These are phyloP conservation scores for Arachis monticola DNA, from an alignment of 331 rosid genomes.

Conservation along the genomic window DNA sequence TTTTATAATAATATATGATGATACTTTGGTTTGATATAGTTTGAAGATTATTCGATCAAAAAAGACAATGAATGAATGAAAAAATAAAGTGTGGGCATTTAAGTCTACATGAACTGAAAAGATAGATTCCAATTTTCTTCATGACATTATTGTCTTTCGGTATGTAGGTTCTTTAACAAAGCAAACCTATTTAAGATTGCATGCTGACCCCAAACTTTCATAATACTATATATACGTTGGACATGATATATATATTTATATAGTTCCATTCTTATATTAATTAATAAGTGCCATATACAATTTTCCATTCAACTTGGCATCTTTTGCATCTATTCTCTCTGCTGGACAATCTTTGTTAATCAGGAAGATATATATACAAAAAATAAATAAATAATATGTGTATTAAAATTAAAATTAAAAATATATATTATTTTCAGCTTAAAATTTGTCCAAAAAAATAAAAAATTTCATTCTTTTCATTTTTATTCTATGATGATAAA, in stretches of 20 bases:
- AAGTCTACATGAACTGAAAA: constrained; percentile 48
- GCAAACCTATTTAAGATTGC: constrained; percentile 54
- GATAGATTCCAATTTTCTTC: constrained; percentile 65
- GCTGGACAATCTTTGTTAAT: background rate
- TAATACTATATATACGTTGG: constrained; percentile 24
- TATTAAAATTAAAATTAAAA: too few relatives aligned
- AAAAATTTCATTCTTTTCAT: constrained; percentile 18
- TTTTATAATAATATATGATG: background rate
- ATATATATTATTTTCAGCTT: background rate
- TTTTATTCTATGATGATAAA: background rate
- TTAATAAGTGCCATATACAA: background rate
- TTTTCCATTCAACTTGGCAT: background rate
- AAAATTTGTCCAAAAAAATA: background rate
- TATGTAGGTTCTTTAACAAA: constrained; percentile 62
- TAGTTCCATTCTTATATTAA: too few relatives aligned
- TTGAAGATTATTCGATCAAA: constrained; percentile 27
- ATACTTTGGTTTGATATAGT: constrained; percentile 26
- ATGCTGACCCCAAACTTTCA: constrained; percentile 47
- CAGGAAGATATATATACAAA: constrained; percentile 9
- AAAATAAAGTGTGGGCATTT: constrained; percentile 53
- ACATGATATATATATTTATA: background rate
- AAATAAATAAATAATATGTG: too few relatives aligned
- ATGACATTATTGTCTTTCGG: constrained; percentile 50
- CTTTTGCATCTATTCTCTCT: constrained; percentile 19
- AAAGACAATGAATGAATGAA: constrained; percentile 30